Base-by-base conservation (phyloP, 1,284 basidiomycete species). In the Apiotrichum domesticum region DNA sequence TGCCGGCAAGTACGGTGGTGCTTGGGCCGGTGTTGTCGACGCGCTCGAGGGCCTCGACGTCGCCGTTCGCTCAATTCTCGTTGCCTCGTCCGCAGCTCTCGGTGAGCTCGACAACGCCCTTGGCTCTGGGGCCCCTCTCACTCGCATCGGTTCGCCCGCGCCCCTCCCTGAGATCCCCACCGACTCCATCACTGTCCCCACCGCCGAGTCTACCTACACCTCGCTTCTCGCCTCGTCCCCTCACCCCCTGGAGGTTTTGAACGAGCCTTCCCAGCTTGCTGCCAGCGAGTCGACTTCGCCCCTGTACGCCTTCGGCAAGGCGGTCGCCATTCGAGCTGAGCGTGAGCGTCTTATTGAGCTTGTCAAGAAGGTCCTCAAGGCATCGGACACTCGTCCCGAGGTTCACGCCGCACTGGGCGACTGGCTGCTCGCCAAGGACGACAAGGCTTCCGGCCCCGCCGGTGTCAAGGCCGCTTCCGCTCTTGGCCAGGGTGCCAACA, bases 251-350 rank as follows among this genome's bases (percentile, higher is more conserved):
- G 85, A 91, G 60, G 82, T 98, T 57, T 81, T 87, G 71, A 98
- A 98, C 76, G 84, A 86, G 14, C 91, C 91, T 0, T 78, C 82
- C 14, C 81, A 87, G 21, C 85, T 91, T 54, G 69, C 82, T 7
- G 77, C 84, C 14, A 82, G 87, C 63, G 88, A 90, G 29, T 88
- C 91, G 11, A 94, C 90, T 14, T 88, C 84, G 40, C 95, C 95
- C 2, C 91, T 98, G 70, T 98, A 88, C 72, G 94, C 95, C 0
- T 83, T 98, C 39, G 94, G 95, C 43, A 87, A 91, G 59, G 86
- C 93, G 45, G 85, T 90, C 34, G 88, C 87, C 4, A 84, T 92
- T 70, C 76, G 91, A 56, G 85, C 87, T 59, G 82, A 85, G 63
- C 83, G 89, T 21, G 79, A 80, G 33, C 81, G 84, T 55, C 83